Base-by-base conservation (phyloP, 2,329 filamentous ascomycete genomes). In the Graphilbum sp. region DNA sequence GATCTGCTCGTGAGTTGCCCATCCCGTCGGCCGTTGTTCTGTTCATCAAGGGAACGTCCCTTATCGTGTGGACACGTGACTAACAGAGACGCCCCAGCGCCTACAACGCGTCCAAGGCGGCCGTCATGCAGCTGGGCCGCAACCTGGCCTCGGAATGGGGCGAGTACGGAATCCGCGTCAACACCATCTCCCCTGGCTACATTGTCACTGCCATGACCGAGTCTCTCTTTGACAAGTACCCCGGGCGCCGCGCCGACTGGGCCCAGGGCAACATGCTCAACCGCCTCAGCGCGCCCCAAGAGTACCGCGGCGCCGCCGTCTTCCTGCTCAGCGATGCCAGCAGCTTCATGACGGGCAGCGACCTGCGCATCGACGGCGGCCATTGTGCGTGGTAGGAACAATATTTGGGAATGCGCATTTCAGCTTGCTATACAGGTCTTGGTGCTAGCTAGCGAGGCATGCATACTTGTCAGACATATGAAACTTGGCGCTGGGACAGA, bases 141-240 rank as follows among this genome's bases (percentile, higher is more conserved):
- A 83, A 78, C 53, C 63, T 86, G 9, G 80, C 79, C 2, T 59
- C 69, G 10, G 81, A 87, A 54, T 85, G 79, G 80, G 80, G 79
- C 34, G 55, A 63, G 47, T 58, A 80, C 53, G 74, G 72, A 29
- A 87, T 90, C 50, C 72, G 82, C 3, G 78, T 88, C 43, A 88
- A 90, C 60, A 85, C 79, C 13, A 71, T 90, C 45, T 84, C 77
- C 17, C 81, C 83, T 0, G 82, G 83, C 9, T 85, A 86, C 53
- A 84, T 86, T 50, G 69, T 80, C 18, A 86, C 81, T 2, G 73
- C 79, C 18, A 93, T 94, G 86, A 82, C 88, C 2, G 72, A 83
- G 53, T 69, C 72, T 41, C 69, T 93, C 24, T 90, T 94, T 50
- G 67, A 75, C 46, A 67, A 79, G 45, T 81, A 72, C 46, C 85